These are phyloP conservation scores for Trichoderma pleuroti DNA, from an alignment of 2,329 filamentous ascomycete genomes.

Conservation along the genomic window DNA sequence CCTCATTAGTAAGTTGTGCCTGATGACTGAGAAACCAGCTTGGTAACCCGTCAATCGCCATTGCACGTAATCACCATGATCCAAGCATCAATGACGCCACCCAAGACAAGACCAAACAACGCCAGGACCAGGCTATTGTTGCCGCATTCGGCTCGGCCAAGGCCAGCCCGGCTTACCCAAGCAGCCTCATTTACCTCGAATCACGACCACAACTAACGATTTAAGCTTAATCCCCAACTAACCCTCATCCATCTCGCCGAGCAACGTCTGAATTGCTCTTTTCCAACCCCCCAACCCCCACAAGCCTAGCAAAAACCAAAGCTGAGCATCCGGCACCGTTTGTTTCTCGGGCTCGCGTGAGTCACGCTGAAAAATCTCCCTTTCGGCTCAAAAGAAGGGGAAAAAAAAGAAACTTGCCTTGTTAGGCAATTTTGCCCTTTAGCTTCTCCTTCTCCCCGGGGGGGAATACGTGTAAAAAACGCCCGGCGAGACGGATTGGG, in stretches of 20 bases:
- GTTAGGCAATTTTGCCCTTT: not conserved
- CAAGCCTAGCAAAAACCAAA: not conserved
- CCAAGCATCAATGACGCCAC: not conserved
- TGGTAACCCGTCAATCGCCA: not conserved
- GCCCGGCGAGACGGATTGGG: slow-evolving; percentile 20
- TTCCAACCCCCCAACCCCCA: no score
- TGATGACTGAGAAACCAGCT: not conserved
- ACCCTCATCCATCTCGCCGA: not conserved
- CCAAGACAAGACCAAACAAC: not conserved
- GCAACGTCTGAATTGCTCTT: not conserved
- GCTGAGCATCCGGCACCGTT: not conserved
- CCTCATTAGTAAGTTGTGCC: not conserved
- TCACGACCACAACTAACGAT: not conserved
- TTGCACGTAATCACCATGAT: not conserved
- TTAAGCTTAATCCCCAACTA: slow-evolving; percentile 5
- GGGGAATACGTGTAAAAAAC: not conserved
- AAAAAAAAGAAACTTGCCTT: not conserved
- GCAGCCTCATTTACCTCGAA: not conserved
- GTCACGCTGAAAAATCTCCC: not conserved
- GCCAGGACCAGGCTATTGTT: not conserved
- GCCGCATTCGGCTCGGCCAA: not conserved
- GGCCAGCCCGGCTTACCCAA: not conserved
- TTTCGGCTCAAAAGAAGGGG: not conserved
- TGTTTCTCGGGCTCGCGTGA: not conserved
- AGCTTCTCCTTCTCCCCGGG: not conserved